These are phyloP conservation scores for Penicillium riverlandense DNA, from an alignment of 495 filamentous ascomycete genomes.

Conservation along the genomic window DNA sequence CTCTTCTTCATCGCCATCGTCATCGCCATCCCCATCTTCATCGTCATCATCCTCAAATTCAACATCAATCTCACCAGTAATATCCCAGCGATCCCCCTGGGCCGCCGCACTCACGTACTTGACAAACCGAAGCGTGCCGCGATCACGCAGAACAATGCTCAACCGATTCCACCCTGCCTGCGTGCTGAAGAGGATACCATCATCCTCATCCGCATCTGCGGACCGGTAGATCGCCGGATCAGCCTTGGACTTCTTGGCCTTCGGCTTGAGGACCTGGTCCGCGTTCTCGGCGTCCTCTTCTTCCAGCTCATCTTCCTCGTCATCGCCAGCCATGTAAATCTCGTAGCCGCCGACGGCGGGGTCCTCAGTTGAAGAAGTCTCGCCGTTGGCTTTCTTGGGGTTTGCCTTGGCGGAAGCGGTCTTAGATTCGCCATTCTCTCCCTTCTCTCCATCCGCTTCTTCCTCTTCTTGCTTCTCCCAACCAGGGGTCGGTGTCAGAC, in stretches of 20 bases:
- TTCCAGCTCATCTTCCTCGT: constrained; percentile 48
- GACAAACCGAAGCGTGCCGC: constrained; percentile 81
- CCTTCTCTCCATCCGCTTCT: constrained; percentile 44
- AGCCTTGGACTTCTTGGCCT: constrained; percentile 27
- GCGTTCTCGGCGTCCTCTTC: constrained; percentile 21
- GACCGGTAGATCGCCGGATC: constrained; percentile 85
- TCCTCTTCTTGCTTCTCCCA: constrained; percentile 70
- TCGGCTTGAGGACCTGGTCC: constrained; percentile 19
- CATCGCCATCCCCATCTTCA: constrained; percentile 28
- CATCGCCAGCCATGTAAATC: constrained; percentile 86
- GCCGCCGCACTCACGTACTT: constrained; percentile 87
- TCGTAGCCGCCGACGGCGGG: constrained; percentile 73
- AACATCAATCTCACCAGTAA: constrained; percentile 56
- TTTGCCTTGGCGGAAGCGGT: constrained; percentile 2
- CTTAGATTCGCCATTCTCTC: constrained; percentile 19
- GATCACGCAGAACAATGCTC: constrained; percentile 81
- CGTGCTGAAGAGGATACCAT: constrained; percentile 85
- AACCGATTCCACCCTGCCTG: constrained; percentile 85
- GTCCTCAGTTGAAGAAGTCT: constrained; percentile 37
- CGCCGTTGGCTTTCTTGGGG: constrained; percentile 17
- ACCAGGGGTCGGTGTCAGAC: constrained; percentile 70
- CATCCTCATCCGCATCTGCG: constrained; percentile 67
- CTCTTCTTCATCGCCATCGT: constrained; percentile 17
- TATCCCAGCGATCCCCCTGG: constrained; percentile 88
- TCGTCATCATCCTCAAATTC: constrained; percentile 37